These are phyloP conservation scores for Fragaria iinumae DNA, from an alignment of 306 rosid genomes.

Conservation along the genomic window DNA sequence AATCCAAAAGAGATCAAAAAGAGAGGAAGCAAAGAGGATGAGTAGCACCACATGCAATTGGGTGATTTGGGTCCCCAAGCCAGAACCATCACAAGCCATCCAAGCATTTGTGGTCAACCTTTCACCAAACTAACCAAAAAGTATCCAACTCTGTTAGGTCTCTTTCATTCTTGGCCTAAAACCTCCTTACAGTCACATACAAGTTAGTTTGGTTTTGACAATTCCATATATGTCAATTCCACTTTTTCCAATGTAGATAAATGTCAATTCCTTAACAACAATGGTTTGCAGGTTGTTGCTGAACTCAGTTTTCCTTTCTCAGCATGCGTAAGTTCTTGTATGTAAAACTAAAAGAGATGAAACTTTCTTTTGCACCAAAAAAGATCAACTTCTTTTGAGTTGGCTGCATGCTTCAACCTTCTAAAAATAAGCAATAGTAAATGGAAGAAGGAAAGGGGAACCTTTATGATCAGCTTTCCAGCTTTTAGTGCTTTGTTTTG, in stretches of 20 bases:
- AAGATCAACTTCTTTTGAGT: constrained; percentile 1
- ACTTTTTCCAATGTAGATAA: background rate
- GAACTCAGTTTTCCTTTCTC: background rate
- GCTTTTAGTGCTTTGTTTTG: constrained; percentile 23
- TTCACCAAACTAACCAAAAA: constrained; percentile 11
- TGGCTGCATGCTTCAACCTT: background rate
- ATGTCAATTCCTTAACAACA: background rate
- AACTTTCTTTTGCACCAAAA: constrained; percentile 3
- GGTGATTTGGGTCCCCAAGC: constrained; percentile 26
- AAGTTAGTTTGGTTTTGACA: background rate
- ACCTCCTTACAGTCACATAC: background rate
- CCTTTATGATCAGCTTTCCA: constrained; percentile 9
- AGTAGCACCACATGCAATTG: constrained; percentile 25
- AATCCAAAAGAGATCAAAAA: background rate
- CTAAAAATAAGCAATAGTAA: background rate
- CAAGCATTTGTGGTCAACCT: constrained; percentile 11
- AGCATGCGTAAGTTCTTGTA: background rate
- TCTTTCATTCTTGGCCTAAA: background rate
- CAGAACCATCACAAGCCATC: constrained; percentile 13
- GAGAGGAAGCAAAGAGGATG: background rate
- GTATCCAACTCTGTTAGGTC: background rate
- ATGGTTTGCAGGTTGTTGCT: background rate
- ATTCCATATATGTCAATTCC: background rate
- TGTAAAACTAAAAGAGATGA: background rate
- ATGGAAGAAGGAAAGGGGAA: background rate